These are phyloP conservation scores for Fusarium oxysporum DNA, from an alignment of 2,329 filamentous ascomycete species.

Conservation along the genomic window DNA sequence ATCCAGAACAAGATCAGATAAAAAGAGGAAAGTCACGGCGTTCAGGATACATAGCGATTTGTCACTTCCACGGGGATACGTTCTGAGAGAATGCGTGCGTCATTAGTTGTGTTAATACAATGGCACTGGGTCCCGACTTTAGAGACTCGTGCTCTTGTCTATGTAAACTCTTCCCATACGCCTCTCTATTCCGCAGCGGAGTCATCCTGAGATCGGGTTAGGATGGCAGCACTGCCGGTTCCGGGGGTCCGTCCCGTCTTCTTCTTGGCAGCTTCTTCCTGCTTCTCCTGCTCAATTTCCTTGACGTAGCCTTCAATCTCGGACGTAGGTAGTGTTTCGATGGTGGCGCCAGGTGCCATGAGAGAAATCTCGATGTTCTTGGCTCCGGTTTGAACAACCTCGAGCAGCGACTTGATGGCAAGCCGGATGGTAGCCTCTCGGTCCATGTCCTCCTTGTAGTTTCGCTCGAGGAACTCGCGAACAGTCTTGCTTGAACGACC, in stretches of 20 bases:
- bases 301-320: conserved; percentile 98
- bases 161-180: conserved; percentile 35
- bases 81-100: conserved; percentile 41
- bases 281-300: conserved; percentile 99
- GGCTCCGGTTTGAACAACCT: conserved; percentile 97
- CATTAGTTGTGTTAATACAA: conserved; percentile 55
- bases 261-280: conserved; percentile 98
- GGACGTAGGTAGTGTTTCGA: conserved; percentile 95
- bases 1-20: conserved; percentile 38
- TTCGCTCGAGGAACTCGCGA: conserved; percentile 96
- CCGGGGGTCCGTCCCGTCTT: conserved; percentile 83
- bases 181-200: conserved; percentile 52
- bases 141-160: conserved; percentile 43
- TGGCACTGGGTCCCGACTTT: conserved; percentile 46
- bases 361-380: conserved; percentile 99
- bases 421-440: conserved; percentile 95
- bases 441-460: conserved; percentile 99
- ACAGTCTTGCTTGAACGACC: conserved; percentile 99
- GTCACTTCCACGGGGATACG: conserved; percentile 33
- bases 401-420: conserved; percentile 96
- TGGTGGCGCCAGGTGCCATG: conserved; percentile 90
- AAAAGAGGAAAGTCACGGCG: conserved; percentile 43
- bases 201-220: conserved; percentile 70
- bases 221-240: conserved; percentile 76
- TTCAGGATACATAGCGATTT: conserved; percentile 46